phyloP scores from a whole-genome alignment of 768 basidiomycete genomes.

The Chlorophyllum brunneum region DNA sequence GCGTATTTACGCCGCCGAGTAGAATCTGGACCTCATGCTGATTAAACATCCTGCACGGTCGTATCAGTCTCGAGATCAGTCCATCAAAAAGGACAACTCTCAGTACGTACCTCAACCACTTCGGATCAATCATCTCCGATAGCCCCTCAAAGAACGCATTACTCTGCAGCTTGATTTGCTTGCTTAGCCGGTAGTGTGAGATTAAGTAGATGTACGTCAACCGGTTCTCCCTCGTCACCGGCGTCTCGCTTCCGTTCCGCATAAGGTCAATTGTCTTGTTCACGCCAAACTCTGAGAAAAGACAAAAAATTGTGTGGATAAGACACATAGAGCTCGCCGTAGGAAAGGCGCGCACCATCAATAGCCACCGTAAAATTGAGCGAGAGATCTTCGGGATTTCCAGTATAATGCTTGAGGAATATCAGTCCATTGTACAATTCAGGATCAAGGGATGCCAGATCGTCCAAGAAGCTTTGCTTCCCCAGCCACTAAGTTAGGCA shows the following conservation, averaged over 20 bases:
- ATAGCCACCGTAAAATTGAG: slow-evolving; percentile 86
- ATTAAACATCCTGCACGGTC: slow-evolving; percentile 80
- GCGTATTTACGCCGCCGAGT: slow-evolving; percentile 83
- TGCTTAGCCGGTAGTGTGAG: slow-evolving; percentile 83
- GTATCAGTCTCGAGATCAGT: background rate
- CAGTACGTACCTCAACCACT: slow-evolving; percentile 67
- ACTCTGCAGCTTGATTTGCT: slow-evolving; percentile 83
- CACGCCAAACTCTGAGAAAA: slow-evolving; percentile 70
- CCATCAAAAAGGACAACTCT: background rate
- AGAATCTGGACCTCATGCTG: slow-evolving; percentile 93
- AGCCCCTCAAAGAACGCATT: slow-evolving; percentile 90
- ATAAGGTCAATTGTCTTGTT: slow-evolving; percentile 75
- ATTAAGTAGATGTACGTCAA: slow-evolving; percentile 88
- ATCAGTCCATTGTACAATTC: slow-evolving; percentile 91
- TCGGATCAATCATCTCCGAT: slow-evolving; percentile 86
- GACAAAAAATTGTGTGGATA: background rate
- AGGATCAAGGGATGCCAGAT: slow-evolving; percentile 86
- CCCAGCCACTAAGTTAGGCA: slow-evolving; percentile 70
- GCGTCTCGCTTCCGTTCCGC: slow-evolving; percentile 73
- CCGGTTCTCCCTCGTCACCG: slow-evolving; percentile 87
- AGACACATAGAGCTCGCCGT: slow-evolving; percentile 20
- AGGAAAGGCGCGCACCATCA: too few relatives aligned
- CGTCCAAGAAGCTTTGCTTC: slow-evolving; percentile 88
- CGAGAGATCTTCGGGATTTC: slow-evolving; percentile 82
- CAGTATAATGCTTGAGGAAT: slow-evolving; percentile 88